Evolutionary conservation across 768 basidiomycete species (phyloP), one percentile per base, ranked within the genome.

Genomic region (Auricularia sp.): DNA sequence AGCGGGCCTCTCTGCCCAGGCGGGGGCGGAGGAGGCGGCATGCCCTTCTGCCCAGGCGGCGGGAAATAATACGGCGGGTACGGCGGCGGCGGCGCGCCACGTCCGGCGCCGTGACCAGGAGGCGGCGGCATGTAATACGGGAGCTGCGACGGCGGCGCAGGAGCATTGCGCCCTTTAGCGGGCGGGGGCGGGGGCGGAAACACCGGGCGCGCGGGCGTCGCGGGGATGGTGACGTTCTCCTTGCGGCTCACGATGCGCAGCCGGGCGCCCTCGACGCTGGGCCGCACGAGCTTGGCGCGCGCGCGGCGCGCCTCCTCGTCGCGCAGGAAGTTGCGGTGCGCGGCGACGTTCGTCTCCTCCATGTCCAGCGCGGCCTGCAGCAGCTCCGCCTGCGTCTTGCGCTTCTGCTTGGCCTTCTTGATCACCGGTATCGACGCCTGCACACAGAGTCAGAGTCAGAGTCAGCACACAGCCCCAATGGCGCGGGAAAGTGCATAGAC

Each of bases 261-360:
- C 34, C 89, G 73, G 2, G 89, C 88, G 0, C 88, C 91, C 34
- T 84, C 77, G 7, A 87, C 78, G 11, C 77, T 72, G n/a, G 81
- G 77, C 54, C 87, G 84, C 35, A 87, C 83, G 33, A 86, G 85
- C 18, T 78, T 79, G 33, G 83, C 86, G 36, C 84, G 84, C 70
- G 83, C 85, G 7, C 91, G 84, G 68, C 90, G 91, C 74, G 91
- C 90, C 70, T 91, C 91, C 68, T 95, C 93, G 2, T 84, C 74
- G 61, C 80, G 82, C 35, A 94, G 83, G 70, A 93, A 94, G 68
- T 92, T 83, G 42, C 83, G 79, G 67, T 94, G 90, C 59, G 91
- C 86, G 4, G 80, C 79, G 23, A 87, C 84, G 71, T 95, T 95
- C 0, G 87, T 86, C 73, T 93, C 92, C 73, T 94, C 93, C 62